phyloP scores from a whole-genome alignment of 768 basidiomycete species.

The Mycena albidolilacea region DNA sequence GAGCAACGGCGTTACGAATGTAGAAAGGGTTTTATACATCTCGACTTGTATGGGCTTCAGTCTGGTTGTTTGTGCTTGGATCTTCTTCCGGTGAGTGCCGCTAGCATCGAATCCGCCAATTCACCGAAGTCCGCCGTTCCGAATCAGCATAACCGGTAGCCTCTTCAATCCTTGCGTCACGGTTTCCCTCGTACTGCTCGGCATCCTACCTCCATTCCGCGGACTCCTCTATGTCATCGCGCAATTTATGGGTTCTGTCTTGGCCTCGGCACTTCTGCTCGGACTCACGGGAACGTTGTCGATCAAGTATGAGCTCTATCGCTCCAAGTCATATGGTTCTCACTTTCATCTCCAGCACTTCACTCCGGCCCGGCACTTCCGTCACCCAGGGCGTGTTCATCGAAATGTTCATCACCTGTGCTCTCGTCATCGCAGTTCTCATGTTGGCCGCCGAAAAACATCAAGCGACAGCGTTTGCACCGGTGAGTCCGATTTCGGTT shows the following conservation, averaged over 20 bases:
- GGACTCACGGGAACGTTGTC: slow-evolving; percentile 67
- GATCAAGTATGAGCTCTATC: slow-evolving; percentile 61
- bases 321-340: slow-evolving; percentile 15
- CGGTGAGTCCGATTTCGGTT: slow-evolving; percentile 54
- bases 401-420: slow-evolving; percentile 78
- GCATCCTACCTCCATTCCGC: slow-evolving; percentile 67
- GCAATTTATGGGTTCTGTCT: slow-evolving; percentile 72
- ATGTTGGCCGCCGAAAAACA: slow-evolving; percentile 85
- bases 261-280: slow-evolving; percentile 68
- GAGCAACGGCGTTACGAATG: slow-evolving; percentile 16
- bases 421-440: slow-evolving; percentile 73
- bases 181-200: slow-evolving; percentile 70
- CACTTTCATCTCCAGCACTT: slow-evolving; percentile 55
- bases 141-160: slow-evolving; percentile 62
- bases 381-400: slow-evolving; percentile 75
- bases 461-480: slow-evolving; percentile 74
- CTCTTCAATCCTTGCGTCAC: slow-evolving; percentile 78
- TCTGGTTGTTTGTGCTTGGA: slow-evolving; percentile 75
- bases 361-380: slow-evolving; percentile 62
- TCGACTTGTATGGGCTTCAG: slow-evolving; percentile 73
- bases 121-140: neutral
- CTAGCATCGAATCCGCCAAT: neutral
- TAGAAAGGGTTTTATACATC: slow-evolving; percentile 68
- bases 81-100: slow-evolving; percentile 66
- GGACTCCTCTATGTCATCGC: slow-evolving; percentile 74